Evolutionary conservation across 2,329 filamentous ascomycete genomes (phyloP), one percentile per base, ranked within the genome.

Genomic region (Aspergillus puulaauensis): DNA sequence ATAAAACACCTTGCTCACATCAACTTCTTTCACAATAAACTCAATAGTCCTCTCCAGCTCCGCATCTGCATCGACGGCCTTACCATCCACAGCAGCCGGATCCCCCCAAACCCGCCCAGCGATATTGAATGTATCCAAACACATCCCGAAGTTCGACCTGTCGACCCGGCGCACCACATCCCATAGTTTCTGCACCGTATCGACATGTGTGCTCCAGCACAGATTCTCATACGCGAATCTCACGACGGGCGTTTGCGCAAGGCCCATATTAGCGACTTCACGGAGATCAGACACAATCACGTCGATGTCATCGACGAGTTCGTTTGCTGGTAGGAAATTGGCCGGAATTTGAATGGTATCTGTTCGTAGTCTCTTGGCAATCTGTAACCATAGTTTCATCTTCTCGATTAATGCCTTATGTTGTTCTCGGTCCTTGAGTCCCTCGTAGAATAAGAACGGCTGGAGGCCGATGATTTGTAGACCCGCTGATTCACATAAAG

Each of bases 71-170:
- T 84, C 78, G 0, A 74, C 62, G 0, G 77, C 83, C 62, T 79
- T 79, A 3, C 87, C 84, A 0, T 77, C 77, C 0, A 75, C 61
- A 0, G 80, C 73, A 0, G 83, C 73, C 0, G 89, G 90, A 66
- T 93, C 89, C 0, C 87, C 89, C 64, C 84, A 93, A 57, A 90
- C 83, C 7, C 86, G 77, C 0, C 84, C 89, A 0, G 88, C 84
- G 58, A 93, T 88, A 71, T 93, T 90, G 77, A 91, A 93, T 0
- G 86, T 90, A 73, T 93, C 90, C 23, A 93, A 79, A 68, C 89
- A 91, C 43, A 91, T 76, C 6, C 90, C 89, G 67, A 93, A 91
- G 72, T 93, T 93, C 6, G 82, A 73, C 9, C 88, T 74, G 70
- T 90, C 79, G 33, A 92, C 88, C 3, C 75, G 75, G 63, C 80